These are phyloP conservation scores for Abelmoschus esculentus DNA, from an alignment of 345 rosid species.

Conservation along the genomic window DNA sequence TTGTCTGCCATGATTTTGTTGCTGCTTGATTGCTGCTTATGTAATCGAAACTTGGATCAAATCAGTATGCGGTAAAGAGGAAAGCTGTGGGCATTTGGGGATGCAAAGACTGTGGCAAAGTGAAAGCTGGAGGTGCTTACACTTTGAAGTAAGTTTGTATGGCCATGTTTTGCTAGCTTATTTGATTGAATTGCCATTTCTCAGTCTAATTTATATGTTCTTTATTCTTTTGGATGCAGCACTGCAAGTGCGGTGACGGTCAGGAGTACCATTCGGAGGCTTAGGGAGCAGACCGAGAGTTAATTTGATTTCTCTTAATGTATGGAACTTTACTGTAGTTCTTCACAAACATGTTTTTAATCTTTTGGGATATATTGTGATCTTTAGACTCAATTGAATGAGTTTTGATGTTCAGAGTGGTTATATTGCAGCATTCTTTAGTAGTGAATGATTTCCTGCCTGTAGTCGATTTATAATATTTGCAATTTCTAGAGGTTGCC, in stretches of 20 bases:
- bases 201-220: not conserved
- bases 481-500: too few relatives aligned
- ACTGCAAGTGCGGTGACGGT: constrained; percentile 73
- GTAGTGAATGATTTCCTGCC: too few relatives aligned
- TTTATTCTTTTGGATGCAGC: constrained; percentile 19
- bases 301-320: constrained; percentile 13
- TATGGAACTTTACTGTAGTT: not conserved
- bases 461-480: too few relatives aligned
- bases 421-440: not conserved
- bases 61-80: constrained; percentile 54
- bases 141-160: constrained; percentile 40
- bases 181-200: not conserved
- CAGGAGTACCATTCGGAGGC: constrained; percentile 59
- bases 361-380: not conserved
- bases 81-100: constrained; percentile 71
- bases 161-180: not conserved
- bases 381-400: not conserved
- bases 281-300: constrained; percentile 68
- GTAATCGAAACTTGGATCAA: not conserved
- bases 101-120: constrained; percentile 60
- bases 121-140: constrained; percentile 65
- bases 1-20: not conserved
- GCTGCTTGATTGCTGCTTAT: not conserved
- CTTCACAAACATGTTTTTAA: not conserved
- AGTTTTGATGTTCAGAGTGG: not conserved